phyloP scores from a whole-genome alignment of 371 early-diverging fungal species.

The Lichtheimia ramosa region DNA sequence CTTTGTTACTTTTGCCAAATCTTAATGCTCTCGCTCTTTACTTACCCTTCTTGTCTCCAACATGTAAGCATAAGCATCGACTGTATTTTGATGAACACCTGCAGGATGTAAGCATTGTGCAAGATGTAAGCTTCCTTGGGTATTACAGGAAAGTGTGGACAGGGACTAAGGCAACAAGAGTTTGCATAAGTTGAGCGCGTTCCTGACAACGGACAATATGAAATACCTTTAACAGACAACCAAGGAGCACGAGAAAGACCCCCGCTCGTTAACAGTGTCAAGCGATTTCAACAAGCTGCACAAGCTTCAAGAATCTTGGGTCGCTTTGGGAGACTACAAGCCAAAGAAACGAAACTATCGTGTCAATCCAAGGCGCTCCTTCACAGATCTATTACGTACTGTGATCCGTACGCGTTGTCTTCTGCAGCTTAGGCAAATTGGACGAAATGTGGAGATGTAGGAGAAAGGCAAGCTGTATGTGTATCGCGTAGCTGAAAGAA shows the following conservation, averaged over 20 bases:
- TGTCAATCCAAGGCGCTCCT: background rate
- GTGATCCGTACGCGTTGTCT: constrained; percentile 14
- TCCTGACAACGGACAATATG: background rate
- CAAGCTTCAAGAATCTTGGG: constrained; percentile 79
- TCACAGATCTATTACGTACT: constrained; percentile 6
- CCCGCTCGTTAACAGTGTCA: constrained; percentile 94
- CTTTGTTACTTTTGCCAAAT: background rate
- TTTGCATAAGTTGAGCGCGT: background rate
- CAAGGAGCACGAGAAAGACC: constrained; percentile 90
- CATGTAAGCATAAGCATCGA: constrained; percentile 91
- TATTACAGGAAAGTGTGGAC: constrained; percentile 73
- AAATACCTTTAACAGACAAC: constrained; percentile 76
- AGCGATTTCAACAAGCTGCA: constrained; percentile 86
- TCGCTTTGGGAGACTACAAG: constrained; percentile 46
- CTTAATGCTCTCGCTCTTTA: background rate
- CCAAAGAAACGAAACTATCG: background rate
- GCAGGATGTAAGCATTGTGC: constrained; percentile 98
- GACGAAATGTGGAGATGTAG: constrained; percentile 14
- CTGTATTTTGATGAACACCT: constrained; percentile 97
- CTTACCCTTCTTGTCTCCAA: constrained; percentile 81
- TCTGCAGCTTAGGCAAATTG: constrained; percentile 11
- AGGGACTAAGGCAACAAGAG: constrained; percentile 52
- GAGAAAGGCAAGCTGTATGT: too few species aligned
- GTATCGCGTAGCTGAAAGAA: too few species aligned
- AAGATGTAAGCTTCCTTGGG: constrained; percentile 89